Conservation (phyloP, 2,329 filamentous ascomycete species). For the Madurella mycetomatis region DNA sequence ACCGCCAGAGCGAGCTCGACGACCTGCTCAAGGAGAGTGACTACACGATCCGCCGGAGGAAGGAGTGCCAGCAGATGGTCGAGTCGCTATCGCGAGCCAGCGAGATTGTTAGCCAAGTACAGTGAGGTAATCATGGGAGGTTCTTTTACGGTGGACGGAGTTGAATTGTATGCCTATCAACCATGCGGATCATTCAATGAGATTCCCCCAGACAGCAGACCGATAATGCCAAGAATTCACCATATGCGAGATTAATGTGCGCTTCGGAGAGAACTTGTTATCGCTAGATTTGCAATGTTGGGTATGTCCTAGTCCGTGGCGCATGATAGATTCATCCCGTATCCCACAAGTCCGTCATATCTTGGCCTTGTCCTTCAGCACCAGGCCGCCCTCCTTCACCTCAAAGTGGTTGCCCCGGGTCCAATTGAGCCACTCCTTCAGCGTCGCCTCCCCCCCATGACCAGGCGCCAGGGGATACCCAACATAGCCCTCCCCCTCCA, state of each 20-base stretch:
- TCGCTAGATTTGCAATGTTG: no score
- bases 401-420: constrained; percentile 65
- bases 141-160: neutral
- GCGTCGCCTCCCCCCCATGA: constrained; percentile 64
- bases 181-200: neutral
- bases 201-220: neutral
- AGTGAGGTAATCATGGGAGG: constrained; percentile 38
- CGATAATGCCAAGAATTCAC: neutral
- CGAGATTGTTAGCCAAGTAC: constrained; percentile 87
- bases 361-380: constrained; percentile 37
- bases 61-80: constrained; percentile 99
- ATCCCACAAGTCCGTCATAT: neutral
- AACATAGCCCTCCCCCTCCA: constrained; percentile 64
- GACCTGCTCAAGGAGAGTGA: constrained; percentile 97
- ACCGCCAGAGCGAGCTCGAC: constrained; percentile 83
- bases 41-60: constrained; percentile 88
- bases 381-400: constrained; percentile 58
- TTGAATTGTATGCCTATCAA: neutral
- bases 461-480: constrained; percentile 59
- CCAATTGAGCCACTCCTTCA: constrained; percentile 76
- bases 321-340: neutral
- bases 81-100: constrained; percentile 84
- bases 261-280: no score
- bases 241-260: neutral
- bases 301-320: neutral